Evolutionary conservation across 345 rosid genomes (phyloP).

Genomic region (Brassica juncea): DNA sequence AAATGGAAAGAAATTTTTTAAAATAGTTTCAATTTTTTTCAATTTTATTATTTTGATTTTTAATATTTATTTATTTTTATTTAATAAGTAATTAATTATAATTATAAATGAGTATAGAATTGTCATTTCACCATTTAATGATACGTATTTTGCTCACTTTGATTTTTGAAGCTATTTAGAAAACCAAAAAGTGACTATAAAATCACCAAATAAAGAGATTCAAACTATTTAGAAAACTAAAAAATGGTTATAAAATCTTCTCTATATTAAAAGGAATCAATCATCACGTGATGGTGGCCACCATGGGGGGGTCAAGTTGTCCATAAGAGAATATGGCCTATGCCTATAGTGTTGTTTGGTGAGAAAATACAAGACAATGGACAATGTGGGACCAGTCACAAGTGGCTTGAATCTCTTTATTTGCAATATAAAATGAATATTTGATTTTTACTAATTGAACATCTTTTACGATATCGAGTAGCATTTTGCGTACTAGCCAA

Average conservation of each 20-base stretch:
- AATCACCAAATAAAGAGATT: no score
- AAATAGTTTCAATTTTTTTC: no score
- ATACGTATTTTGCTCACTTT: no score
- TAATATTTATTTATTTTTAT: no score
- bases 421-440: conserved; percentile 1
- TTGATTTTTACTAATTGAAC: neutral
- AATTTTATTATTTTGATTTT: no score
- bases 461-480: neutral
- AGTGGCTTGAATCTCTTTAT: conserved; percentile 17
- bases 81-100: no score
- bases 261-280: neutral
- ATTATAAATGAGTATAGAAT: no score
- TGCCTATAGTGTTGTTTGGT: neutral
- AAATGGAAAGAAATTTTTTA: no score
- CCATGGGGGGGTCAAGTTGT: conserved; percentile 13
- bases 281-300: neutral
- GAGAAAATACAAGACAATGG: neutral
- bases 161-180: no score
- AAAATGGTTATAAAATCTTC: neutral
- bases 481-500: neutral
- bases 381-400: conserved; percentile 13
- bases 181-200: no score
- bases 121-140: no score
- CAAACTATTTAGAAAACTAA: no score
- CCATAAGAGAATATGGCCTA: neutral